Conservation (phyloP, 108 stramenopile genomes). For the Nitzschia inconspicua region DNA sequence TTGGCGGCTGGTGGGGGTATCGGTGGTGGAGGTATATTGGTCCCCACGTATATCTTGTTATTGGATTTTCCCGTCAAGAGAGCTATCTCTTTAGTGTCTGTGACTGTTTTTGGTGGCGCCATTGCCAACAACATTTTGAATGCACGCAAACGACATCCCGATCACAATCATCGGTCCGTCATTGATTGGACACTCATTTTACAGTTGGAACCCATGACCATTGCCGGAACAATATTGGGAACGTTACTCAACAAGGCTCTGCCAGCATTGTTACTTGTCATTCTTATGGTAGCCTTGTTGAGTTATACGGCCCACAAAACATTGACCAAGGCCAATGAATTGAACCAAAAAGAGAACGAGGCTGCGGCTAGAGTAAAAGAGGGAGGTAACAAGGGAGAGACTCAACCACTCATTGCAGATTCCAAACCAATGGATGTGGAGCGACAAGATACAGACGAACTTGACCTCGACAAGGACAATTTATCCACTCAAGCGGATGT, state of each 20-base stretch:
- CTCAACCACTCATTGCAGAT: neutral
- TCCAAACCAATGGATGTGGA: no score
- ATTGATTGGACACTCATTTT: constrained; percentile 94
- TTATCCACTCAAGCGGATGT: neutral
- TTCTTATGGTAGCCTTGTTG: constrained; percentile 55
- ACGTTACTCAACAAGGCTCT: constrained; percentile 69
- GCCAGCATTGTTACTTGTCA: constrained; percentile 41
- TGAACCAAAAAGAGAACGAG: neutral
- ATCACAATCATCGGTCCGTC: constrained; percentile 77
- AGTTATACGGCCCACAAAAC: constrained; percentile 49
- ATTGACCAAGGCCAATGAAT: constrained; percentile 37
- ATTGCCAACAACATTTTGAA: constrained; percentile 54
- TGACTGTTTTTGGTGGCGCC: constrained; percentile 72
- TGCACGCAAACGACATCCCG: constrained; percentile 44
- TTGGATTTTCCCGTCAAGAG: constrained; percentile 44
- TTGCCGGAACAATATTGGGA: constrained; percentile 83
- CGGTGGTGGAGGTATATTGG: constrained; percentile 59
- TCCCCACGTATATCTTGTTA: constrained; percentile 68
- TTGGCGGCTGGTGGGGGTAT: constrained; percentile 62
- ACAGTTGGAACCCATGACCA: constrained; percentile 88
- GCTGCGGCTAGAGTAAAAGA: neutral
- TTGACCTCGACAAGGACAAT: neutral
- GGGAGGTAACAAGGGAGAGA: neutral
- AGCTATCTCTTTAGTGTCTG: neutral
- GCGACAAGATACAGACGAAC: neutral